Evolutionary conservation across 495 filamentous ascomycete genomes (phyloP), one percentile per base, ranked within the genome.

Genomic region (Aspergillus ostianus): DNA sequence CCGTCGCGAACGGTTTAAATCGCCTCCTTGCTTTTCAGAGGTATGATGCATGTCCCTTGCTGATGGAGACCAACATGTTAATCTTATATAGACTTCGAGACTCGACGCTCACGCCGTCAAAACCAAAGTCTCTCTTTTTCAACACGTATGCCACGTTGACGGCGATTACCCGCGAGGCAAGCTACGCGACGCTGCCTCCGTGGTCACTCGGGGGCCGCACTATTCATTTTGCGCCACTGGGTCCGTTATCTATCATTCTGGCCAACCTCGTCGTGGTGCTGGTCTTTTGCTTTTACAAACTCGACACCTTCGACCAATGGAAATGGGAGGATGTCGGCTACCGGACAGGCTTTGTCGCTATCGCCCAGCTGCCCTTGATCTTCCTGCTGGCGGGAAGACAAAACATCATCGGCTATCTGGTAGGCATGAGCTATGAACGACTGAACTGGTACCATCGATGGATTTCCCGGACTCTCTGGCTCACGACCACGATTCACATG

Each of bases 401-500:
- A 66, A 94, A 88, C 67, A 74, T 93, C 56, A 79, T 93, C 44
- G 89, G 89, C 3, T 74, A 80, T 26, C 70, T 93, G 17, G 79
- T 81, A 7, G 91, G 90, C 4, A 83, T 81, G 36, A 86, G 85
- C 56, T 85, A 94, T 59, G 88, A 91, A 72, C 78, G 87, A 17
- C 69, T 96, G 51, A 93, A 93, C 65, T 93, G 90, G 91, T 80
- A 92, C 54, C 91, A 96, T 67, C 80, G 91, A 57, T 93, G 91
- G 90, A 82, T 86, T 13, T 82, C 88, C 1, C 83, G 91, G 18
- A 89, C 84, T 41, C 78, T 94, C 65, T 86, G 92, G 55, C 70
- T 93, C 18, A 91, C 88, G 0, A 84, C 84, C 0, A 87, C 89
- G 1, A 80, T 93, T 7, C 91, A 96, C 64, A 83, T 90, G 61